phyloP scores from a whole-genome alignment of 805 yeast genomes.

The Candida rishiriensis region DNA sequence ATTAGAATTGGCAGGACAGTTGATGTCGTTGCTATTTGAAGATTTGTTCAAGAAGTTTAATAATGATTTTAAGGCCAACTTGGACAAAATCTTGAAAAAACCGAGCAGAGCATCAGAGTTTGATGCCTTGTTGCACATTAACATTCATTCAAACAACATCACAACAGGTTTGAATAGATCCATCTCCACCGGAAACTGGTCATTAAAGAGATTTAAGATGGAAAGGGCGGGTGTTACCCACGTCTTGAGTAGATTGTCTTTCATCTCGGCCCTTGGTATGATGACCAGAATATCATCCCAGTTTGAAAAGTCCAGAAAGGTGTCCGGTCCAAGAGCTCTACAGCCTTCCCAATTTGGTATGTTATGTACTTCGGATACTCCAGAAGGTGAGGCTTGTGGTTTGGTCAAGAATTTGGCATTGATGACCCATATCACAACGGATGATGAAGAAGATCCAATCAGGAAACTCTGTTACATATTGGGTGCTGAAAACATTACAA shows the following conservation, averaged over 20 bases:
- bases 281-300: slow-evolving; percentile 99
- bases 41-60: slow-evolving; percentile 96
- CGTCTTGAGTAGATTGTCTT: slow-evolving; percentile 84
- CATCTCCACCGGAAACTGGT: slow-evolving; percentile 98
- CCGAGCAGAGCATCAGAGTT: slow-evolving; percentile 94
- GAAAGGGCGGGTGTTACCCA: slow-evolving; percentile 99
- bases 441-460: slow-evolving; percentile 92
- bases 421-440: slow-evolving; percentile 98
- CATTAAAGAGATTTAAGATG: slow-evolving; percentile 97
- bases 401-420: slow-evolving; percentile 93
- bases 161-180: slow-evolving; percentile 95
- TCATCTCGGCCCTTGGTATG: slow-evolving; percentile 96
- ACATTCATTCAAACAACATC: slow-evolving; percentile 87
- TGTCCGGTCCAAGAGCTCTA: slow-evolving; percentile 96
- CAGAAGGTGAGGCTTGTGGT: slow-evolving; percentile 99
- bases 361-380: slow-evolving; percentile 98
- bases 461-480: slow-evolving; percentile 68
- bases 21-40: slow-evolving; percentile 91
- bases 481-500: slow-evolving; percentile 85
- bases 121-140: slow-evolving; percentile 85
- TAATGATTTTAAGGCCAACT: slow-evolving; percentile 87
- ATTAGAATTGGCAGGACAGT: slow-evolving; percentile 94
- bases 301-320: slow-evolving; percentile 95
- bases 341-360: slow-evolving; percentile 99
- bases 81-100: slow-evolving; percentile 88